Conservation (phyloP, 23 red algal species). For the Chondrus crispus region DNA sequence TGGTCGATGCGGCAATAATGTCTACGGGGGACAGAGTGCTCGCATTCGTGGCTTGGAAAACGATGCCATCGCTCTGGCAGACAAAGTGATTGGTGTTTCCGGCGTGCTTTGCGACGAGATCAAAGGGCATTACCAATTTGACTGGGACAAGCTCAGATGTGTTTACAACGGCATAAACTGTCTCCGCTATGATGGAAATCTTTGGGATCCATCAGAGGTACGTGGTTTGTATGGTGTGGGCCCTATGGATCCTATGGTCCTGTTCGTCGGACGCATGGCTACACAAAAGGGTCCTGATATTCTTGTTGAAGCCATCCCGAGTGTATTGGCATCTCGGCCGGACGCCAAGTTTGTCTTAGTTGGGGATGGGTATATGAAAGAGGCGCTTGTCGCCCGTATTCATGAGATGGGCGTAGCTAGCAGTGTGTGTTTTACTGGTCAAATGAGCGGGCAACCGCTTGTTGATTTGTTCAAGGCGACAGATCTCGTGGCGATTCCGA, state of each 20-base stretch:
- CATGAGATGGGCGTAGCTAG: constrained; percentile 66
- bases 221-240: constrained; percentile 79
- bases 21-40: constrained; percentile 85
- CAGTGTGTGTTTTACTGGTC: constrained; percentile 70
- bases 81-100: constrained; percentile 81
- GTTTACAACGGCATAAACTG: constrained; percentile 97
- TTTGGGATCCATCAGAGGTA: constrained; percentile 87
- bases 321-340: constrained; percentile 64
- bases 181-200: constrained; percentile 83
- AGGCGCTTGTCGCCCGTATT: constrained; percentile 55
- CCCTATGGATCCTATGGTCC: constrained; percentile 96
- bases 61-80: constrained; percentile 76
- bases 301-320: constrained; percentile 83
- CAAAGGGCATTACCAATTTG: constrained; percentile 80
- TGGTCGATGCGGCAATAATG: constrained; percentile 89
- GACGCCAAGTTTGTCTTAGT: constrained; percentile 95
- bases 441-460: constrained; percentile 75
- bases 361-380: constrained; percentile 96
- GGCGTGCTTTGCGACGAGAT: constrained; percentile 95
- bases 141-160: constrained; percentile 94
- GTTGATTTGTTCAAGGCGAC: constrained; percentile 93
- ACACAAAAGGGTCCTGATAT: constrained; percentile 93
- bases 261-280: constrained; percentile 93
- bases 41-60: constrained; percentile 85
- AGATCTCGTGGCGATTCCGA: constrained; percentile 88